Evolutionary conservation across 768 basidiomycete genomes (phyloP).

Genomic region (Phanerochaete carnosa): DNA sequence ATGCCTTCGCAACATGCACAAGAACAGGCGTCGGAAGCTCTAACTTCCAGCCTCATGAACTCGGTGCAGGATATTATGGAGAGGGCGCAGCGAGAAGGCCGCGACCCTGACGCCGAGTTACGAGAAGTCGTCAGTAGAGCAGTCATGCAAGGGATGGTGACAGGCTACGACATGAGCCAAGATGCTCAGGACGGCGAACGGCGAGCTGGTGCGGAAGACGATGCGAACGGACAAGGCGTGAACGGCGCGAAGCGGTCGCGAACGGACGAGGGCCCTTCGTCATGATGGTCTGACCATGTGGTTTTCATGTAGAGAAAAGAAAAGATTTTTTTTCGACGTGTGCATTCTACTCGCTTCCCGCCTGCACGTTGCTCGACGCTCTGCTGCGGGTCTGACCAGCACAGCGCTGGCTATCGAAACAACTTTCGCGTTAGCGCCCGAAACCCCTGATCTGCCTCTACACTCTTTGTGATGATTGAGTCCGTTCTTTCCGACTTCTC

Average conservation of each 20-base stretch:
- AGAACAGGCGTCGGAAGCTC: conserved; percentile 62
- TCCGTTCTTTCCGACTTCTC: not conserved
- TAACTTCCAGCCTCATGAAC: conserved; percentile 65
- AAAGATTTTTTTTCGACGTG: not conserved
- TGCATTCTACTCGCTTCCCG: not conserved
- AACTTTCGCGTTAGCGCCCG: not conserved
- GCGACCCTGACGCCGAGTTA: conserved; percentile 66
- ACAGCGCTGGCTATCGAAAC: not conserved
- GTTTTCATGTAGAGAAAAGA: not conserved
- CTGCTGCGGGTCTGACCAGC: too few relatives aligned
- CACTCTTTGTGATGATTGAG: not conserved
- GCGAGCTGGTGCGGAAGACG: conserved; percentile 11
- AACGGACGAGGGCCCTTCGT: conserved; percentile 22
- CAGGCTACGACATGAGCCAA: conserved; percentile 53
- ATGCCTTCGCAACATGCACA: conserved; percentile 64
- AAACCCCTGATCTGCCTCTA: not conserved
- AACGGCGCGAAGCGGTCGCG: conserved; percentile 24
- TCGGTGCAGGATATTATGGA: conserved; percentile 68
- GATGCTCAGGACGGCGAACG: conserved; percentile 17
- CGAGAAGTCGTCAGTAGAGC: conserved; percentile 57
- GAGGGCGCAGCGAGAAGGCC: conserved; percentile 50
- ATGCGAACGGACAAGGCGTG: conserved; percentile 15
- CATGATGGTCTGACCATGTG: not conserved
- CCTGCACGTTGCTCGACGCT: not conserved
- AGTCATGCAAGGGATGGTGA: conserved; percentile 62